Evolutionary conservation across 441 rosid species (phyloP).

Genomic region (Gossypium gossypioides): DNA sequence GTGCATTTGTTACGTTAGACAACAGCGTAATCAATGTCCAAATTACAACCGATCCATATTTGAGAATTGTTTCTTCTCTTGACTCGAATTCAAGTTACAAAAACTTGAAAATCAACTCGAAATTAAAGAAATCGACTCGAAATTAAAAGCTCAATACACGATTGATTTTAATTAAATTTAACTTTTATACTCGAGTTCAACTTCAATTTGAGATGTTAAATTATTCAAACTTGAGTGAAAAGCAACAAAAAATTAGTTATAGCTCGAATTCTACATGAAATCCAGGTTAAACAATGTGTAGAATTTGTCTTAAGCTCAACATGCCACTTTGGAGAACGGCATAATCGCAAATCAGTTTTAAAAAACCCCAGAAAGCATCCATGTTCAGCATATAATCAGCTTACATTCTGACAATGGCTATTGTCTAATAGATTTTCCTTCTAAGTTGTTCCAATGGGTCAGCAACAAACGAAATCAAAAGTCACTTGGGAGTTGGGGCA

Average conservation of each 20-base stretch:
- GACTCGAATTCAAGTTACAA: too few species aligned
- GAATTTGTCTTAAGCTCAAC: neutral
- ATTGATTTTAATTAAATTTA: too few species aligned
- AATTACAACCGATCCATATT: neutral
- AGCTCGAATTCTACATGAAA: neutral
- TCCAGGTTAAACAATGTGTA: neutral
- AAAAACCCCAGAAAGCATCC: neutral
- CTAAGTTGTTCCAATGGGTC: neutral
- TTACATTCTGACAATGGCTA: neutral
- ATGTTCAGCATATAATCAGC: neutral
- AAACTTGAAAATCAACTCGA: too few species aligned
- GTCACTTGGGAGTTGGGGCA: neutral
- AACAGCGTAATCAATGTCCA: neutral
- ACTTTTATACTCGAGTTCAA: too few species aligned
- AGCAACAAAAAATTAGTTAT: neutral
- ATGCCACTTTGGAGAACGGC: neutral
- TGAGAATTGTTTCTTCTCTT: neutral
- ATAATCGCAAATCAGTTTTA: neutral
- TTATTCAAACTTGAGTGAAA: neutral
- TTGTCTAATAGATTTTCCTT: neutral
- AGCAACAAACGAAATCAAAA: neutral
- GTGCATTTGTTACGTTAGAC: neutral
- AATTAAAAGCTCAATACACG: too few species aligned
- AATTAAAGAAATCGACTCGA: too few species aligned
- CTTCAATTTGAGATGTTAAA: neutral